phyloP scores from a whole-genome alignment of 164 flowering plant genomes.

The Piper longum region DNA sequence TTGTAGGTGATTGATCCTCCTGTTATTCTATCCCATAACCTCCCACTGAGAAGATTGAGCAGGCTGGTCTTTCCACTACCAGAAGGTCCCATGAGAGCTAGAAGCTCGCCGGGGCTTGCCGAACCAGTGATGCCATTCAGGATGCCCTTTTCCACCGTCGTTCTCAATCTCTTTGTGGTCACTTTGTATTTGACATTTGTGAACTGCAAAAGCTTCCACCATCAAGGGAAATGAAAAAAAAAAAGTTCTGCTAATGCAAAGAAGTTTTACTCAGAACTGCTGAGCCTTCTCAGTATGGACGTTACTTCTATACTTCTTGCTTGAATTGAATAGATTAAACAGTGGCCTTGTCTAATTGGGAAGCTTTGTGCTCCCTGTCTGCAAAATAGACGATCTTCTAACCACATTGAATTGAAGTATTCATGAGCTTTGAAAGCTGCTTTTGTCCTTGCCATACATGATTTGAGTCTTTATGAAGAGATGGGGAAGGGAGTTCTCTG shows the following conservation, averaged over 20 bases:
- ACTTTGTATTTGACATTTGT: conserved; percentile 76
- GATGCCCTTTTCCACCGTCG: conserved; percentile 51
- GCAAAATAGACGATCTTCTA: too few species aligned
- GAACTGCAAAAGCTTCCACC: conserved; percentile 45
- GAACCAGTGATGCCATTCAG: conserved; percentile 74
- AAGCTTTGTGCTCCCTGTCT: not conserved
- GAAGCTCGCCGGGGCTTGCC: conserved; percentile 70
- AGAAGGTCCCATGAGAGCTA: conserved; percentile 95
- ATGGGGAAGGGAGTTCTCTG: too few species aligned
- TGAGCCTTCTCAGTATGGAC: not conserved
- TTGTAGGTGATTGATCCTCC: conserved; percentile 75
- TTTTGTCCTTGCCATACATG: too few species aligned
- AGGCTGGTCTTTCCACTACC: conserved; percentile 93
- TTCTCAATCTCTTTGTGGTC: conserved; percentile 41
- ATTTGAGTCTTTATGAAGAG: too few species aligned
- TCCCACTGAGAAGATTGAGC: conserved; percentile 68
- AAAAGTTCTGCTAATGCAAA: not conserved
- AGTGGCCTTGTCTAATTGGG: not conserved
- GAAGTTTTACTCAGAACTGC: not conserved
- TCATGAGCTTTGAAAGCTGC: too few species aligned
- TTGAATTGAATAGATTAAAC: not conserved
- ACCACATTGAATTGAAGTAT: too few species aligned
- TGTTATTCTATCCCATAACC: conserved; percentile 24
- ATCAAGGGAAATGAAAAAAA: not conserved
- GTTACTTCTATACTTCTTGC: not conserved